Base-by-base conservation (phyloP, 352 stramenopile species). In the Pythium phragmiticola region DNA sequence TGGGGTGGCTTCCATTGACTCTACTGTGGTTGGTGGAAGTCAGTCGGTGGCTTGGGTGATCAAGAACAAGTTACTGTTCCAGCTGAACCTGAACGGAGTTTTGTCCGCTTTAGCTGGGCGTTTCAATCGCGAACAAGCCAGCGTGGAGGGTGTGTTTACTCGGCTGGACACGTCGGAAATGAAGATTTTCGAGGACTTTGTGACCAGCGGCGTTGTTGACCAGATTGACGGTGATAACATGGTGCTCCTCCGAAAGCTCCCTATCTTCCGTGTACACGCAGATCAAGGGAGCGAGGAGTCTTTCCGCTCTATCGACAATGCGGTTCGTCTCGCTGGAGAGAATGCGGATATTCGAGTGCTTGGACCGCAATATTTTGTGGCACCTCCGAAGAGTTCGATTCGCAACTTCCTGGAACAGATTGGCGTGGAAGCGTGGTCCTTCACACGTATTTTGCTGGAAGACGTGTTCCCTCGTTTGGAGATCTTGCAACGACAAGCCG, bases 401-500 rank as follows among this genome's bases (percentile, higher is more conserved):
- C 74, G 77, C 48, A 76, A 64, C 30, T 83, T 92, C 59, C 39
- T 92, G 37, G 74, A 73, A 12, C 70, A 78, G 11, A 74, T 69
- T 26, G 71, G 77, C 3, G 61, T 88, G 16, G 76, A 88, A 11
- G 79, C 90, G 54, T 86, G 73, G 78, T 78, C 68, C 16, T 74
- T 73, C 53, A 79, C 82, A 2, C 74, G 69, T 30, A 77, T 89
- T 45, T 68, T 92, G 43, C 30, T 90, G 46, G 72, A 87, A 30
- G 69, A 85, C 46, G 75, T 94, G 43, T 82, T 94, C 34, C 83
- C 82, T 23, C 72, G 65, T 21, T 46, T 94, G 16, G 16, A 50
- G 12, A 48, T 34, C 14, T 68, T 90, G 13, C 70, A 84, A 53
- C 37, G 39, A 3, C 60, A 68, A 19, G 63, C 80, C 53, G 21